Evolutionary conservation across 768 basidiomycete genomes (phyloP).

Genomic region (Agaricus sinodeliciosus): DNA sequence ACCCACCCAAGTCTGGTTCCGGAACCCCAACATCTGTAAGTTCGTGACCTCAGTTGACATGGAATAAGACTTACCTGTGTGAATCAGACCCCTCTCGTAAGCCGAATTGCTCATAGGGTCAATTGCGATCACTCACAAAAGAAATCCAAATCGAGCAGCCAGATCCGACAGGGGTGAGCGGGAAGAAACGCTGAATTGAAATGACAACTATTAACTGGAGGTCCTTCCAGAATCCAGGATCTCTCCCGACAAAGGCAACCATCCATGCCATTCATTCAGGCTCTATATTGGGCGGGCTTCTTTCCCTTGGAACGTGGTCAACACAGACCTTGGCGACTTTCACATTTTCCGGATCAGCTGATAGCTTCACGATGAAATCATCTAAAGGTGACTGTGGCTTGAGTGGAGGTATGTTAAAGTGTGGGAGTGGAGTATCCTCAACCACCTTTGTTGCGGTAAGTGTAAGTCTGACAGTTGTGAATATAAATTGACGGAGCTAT

Average conservation of each 20-base stretch:
- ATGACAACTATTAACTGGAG: not conserved
- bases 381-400: conserved; percentile 56
- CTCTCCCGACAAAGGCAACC: conserved; percentile 39
- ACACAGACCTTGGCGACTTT: conserved; percentile 55
- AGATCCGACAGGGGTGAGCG: conserved; percentile 16
- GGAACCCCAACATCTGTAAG: conserved; percentile 26
- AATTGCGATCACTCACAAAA: not conserved
- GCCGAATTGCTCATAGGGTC: not conserved
- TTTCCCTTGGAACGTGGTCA: conserved; percentile 53
- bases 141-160: not conserved
- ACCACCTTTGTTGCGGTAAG: conserved; percentile 49
- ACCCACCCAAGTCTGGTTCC: conserved; percentile 46
- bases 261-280: conserved; percentile 35
- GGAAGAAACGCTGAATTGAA: not conserved
- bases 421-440: conserved; percentile 43
- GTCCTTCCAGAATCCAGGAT: conserved; percentile 14
- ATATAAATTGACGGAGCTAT: not conserved
- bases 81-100: conserved; percentile 2
- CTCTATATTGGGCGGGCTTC: conserved; percentile 40
- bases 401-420: conserved; percentile 36
- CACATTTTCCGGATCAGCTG: conserved; percentile 38
- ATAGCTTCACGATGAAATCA: conserved; percentile 50
- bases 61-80: not conserved
- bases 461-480: conserved; percentile 6
- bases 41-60: not conserved